Base-by-base conservation (phyloP, 176 grass and related monocot genomes). In the Musa acuminata region DNA sequence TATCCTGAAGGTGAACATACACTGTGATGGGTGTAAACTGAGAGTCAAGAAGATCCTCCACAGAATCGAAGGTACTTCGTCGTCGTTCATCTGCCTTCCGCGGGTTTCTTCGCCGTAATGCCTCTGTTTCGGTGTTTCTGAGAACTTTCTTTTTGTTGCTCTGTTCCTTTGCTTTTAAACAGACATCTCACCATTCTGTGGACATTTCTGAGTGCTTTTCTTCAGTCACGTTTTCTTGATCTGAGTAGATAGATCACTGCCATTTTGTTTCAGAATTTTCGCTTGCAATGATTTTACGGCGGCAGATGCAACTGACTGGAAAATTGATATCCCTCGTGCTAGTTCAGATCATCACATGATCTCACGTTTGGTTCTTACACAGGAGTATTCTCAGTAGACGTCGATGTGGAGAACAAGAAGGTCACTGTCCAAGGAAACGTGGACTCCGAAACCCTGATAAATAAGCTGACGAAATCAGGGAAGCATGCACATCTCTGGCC, bases 21-120 rank as follows among this genome's bases (percentile, higher is more conserved):
- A 99, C 82, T 99, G 95, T 54, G 90, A 99, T 67, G 95, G 95
- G 9, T 99, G 95, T 77, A 94, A 71, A 87, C 80, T 71, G 75
- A 91, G 91, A 89, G 91, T 99, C 64, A 99, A 95, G 88, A 99
- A 91, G 79, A 73, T 87, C 77, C 90, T 99, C 62, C 87, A 84
- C 64, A 94, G 87, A 82, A 94, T 99, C 71, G 90, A 99, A 89
- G 95, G 95, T 99, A 83, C 50, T 76, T 12, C 5, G n/a, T 17
- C 4, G 10, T 53, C 21, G 20, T 1, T 16, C 53, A 5, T 43
- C 35, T 6, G 4, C 35, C 35, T 43, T 35, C 3, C 35, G 35
- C 35, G 35, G 35, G 35, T 35, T 43, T 22, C 22, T 22, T 22
- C 22, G 22, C 22, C 22, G 22, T 22, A 22, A 22, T 22, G 22